Evolutionary conservation across 2,329 filamentous ascomycete species (phyloP), one percentile per base, ranked within the genome.

Genomic region (Ophiosphaerella herpotricha): DNA sequence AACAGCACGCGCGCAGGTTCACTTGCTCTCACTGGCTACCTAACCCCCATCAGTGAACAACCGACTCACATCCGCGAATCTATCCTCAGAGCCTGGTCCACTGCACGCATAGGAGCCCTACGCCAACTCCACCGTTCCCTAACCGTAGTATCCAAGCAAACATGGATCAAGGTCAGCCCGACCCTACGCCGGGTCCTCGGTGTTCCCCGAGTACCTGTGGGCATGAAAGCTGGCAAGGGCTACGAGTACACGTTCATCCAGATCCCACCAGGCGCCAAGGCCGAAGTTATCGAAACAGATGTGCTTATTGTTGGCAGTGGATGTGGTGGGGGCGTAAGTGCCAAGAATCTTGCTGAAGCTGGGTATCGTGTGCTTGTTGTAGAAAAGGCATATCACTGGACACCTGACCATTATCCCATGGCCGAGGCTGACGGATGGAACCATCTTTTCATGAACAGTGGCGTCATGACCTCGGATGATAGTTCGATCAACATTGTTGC

Each of bases 221-320:
- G 84, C 58, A 80, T 81, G 76, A 74, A 74, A 39, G 75, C 81
- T 0, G 80, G 77, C 2, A 74, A 78, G 33, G 77, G 77, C 4
- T 83, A 80, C 51, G 75, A 82, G 32, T 89, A 82, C 64, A 69
- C 78, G 0, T 90, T 90, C 60, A 64, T 88, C 39, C 85, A 89
- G 63, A 77, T 87, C 16, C 80, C 82, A 1, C 76, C 82, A 0
- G 77, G 78, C 1, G 66, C 76, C 7, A 67, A 78, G 4, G 77
- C 83, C 0, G 84, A 86, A 55, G 79, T 80, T 3, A 75, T 95
- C 34, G 84, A 91, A 46, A 87, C 89, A 0, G 93, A 97, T 70
- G 85, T 96, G 1, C 84, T 96, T 35, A 85, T 97, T 50, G 81
- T 97, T 16, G 92, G 92, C 2, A 94, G 89, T 33, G 92, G 92